These are phyloP conservation scores for Epichloe hybrida DNA, from an alignment of 2,329 filamentous ascomycete genomes.

Conservation along the genomic window DNA sequence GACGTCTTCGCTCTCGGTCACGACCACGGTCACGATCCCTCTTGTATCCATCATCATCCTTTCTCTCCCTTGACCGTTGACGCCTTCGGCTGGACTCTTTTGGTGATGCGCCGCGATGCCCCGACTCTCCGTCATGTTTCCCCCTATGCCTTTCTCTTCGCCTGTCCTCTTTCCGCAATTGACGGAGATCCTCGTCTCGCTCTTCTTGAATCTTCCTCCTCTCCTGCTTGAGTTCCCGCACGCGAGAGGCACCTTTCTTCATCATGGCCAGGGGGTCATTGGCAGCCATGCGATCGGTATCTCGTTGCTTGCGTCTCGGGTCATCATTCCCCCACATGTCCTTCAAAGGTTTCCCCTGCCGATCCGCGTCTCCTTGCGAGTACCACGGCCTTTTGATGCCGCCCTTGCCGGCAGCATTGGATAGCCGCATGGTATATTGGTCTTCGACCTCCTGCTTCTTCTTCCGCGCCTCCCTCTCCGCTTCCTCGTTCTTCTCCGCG, in stretches of 20 bases:
- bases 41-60: slow-evolving; percentile 4
- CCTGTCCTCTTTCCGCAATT: slow-evolving; percentile 30
- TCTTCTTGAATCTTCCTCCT: slow-evolving; percentile 37
- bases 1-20: slow-evolving; percentile 4
- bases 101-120: slow-evolving; percentile 7
- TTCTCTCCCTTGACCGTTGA: slow-evolving; percentile 7
- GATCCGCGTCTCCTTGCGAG: slow-evolving; percentile 14
- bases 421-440: slow-evolving; percentile 72
- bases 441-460: slow-evolving; percentile 59
- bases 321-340: slow-evolving; percentile 76
- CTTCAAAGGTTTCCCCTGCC: slow-evolving; percentile 30
- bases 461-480: slow-evolving; percentile 41
- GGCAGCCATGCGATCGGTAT: slow-evolving; percentile 48
- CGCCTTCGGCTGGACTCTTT: background rate
- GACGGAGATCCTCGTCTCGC: slow-evolving; percentile 33
- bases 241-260: slow-evolving; percentile 61
- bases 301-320: slow-evolving; percentile 54
- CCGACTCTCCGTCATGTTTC: slow-evolving; percentile 11
- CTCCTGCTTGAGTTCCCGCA: slow-evolving; percentile 57
- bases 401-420: slow-evolving; percentile 54
- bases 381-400: slow-evolving; percentile 23
- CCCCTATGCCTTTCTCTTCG: slow-evolving; percentile 22
- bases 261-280: slow-evolving; percentile 78
- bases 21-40: slow-evolving; percentile 1
- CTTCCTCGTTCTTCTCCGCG: slow-evolving; percentile 54